Evolutionary conservation across 169 alveolate genomes (phyloP).

Genomic region (Plasmodium coatneyi): DNA sequence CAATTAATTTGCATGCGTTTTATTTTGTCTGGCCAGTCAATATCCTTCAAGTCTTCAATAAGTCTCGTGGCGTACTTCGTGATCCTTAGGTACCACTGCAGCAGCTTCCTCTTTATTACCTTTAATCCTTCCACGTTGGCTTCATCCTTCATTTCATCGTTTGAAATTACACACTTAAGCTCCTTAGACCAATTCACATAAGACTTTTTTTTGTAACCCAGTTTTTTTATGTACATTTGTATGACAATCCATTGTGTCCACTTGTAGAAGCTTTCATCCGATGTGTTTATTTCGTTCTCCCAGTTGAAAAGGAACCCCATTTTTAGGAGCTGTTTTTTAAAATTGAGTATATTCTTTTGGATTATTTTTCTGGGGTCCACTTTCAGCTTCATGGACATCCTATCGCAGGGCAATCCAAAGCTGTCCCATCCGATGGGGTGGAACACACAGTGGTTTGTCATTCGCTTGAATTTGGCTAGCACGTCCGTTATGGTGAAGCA

Average conservation of each 20-base stretch:
- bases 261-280: conserved; percentile 87
- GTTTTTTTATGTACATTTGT: conserved; percentile 82
- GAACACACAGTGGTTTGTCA: conserved; percentile 87
- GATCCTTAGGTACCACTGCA: conserved; percentile 91
- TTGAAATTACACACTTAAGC: conserved; percentile 91
- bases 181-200: conserved; percentile 83
- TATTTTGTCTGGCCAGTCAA: conserved; percentile 90
- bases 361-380: conserved; percentile 85
- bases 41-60: conserved; percentile 79
- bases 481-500: conserved; percentile 93
- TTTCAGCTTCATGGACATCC: conserved; percentile 88
- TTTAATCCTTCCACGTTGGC: conserved; percentile 88
- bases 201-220: conserved; percentile 88
- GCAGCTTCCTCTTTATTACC: conserved; percentile 85
- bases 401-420: conserved; percentile 95
- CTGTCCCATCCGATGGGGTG: conserved; percentile 96
- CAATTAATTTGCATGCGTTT: conserved; percentile 90
- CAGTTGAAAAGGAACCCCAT: conserved; percentile 93
- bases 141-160: conserved; percentile 93
- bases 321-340: conserved; percentile 86
- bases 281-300: conserved; percentile 91
- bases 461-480: conserved; percentile 89
- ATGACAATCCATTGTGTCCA: conserved; percentile 94
- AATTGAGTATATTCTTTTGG: conserved; percentile 82
- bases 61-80: conserved; percentile 89